These are phyloP conservation scores for Mortierella sp. DNA, from an alignment of 371 early-diverging fungal species.

Conservation along the genomic window DNA sequence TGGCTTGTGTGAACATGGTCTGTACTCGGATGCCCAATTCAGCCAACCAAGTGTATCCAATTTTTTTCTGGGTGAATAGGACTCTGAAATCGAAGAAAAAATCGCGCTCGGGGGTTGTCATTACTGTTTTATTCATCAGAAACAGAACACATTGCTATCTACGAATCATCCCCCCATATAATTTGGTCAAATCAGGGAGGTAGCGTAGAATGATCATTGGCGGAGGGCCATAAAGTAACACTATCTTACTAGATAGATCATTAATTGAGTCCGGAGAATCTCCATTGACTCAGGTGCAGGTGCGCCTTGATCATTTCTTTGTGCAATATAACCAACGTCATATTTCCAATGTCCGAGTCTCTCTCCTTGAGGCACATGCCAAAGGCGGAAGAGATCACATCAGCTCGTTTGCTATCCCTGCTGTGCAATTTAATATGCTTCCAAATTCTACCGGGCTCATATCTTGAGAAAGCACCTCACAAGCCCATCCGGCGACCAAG, in stretches of 20 bases:
- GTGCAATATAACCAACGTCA: conserved; percentile 48
- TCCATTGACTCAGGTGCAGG: conserved; percentile 26
- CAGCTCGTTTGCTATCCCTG: conserved; percentile 50
- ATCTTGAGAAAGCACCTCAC: conserved; percentile 56
- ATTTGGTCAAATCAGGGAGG: conserved; percentile 54
- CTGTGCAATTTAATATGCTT: background rate
- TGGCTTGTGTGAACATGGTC: no score
- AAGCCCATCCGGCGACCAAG: conserved; percentile 73
- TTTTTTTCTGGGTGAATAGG: no score
- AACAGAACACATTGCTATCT: conserved; percentile 52
- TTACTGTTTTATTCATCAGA: conserved; percentile 15
- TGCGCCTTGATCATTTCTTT: conserved; percentile 41
- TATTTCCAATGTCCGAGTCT: conserved; percentile 53
- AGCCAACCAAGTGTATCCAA: no score
- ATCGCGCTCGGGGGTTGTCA: background rate
- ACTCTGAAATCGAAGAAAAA: background rate
- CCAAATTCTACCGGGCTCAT: conserved; percentile 17
- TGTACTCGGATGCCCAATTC: no score
- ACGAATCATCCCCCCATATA: conserved; percentile 45
- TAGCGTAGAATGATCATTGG: conserved; percentile 63
- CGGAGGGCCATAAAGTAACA: conserved; percentile 64
- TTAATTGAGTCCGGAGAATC: conserved; percentile 8
- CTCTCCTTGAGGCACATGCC: conserved; percentile 53
- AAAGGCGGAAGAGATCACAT: conserved; percentile 54
- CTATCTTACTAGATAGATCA: conserved; percentile 29